A percentile compares a stretch with the other conserved stretches of the same genome.
phyloP scores from a whole-genome alignment of 208 protist genomes.

The Trypanosoma caninum region DNA sequence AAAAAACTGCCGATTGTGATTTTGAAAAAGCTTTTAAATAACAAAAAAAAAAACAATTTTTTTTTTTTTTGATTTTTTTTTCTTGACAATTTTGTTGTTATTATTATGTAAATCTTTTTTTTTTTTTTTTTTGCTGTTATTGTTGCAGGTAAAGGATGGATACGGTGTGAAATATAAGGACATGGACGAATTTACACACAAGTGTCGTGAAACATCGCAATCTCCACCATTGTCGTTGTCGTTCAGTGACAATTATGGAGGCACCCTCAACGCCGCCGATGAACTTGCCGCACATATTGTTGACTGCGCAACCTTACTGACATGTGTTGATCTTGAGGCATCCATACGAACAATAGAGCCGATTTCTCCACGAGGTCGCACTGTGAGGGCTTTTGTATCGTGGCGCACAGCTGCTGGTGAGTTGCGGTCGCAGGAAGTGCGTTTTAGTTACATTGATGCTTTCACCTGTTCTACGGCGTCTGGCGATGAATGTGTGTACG shows the following conservation, averaged over 20 bases:
- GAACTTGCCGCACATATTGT: slow-evolving; percentile 44
- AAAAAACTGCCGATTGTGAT: too few species aligned
- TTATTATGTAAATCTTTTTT: too few species aligned
- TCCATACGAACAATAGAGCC: slow-evolving; percentile 10
- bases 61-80: too few species aligned
- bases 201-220: background rate
- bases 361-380: slow-evolving; percentile 3
- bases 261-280: slow-evolving; percentile 21
- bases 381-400: slow-evolving; percentile 13
- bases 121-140: background rate
- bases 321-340: slow-evolving; percentile 11
- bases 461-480: slow-evolving; percentile 1
- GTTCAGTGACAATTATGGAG: background rate
- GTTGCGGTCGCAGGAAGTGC: slow-evolving; percentile 2
- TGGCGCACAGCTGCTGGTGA: background rate
- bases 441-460: slow-evolving; percentile 13
- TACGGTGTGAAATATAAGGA: too few species aligned
- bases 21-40: too few species aligned
- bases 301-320: slow-evolving; percentile 42
- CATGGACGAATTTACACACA: background rate
- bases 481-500: slow-evolving; percentile 8
- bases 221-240: background rate
- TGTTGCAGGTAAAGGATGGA: too few species aligned
- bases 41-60: too few species aligned
- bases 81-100: too few species aligned